Evolutionary conservation across 2,329 filamentous ascomycete species (phyloP).

Genomic region (Cercospora canescens): DNA sequence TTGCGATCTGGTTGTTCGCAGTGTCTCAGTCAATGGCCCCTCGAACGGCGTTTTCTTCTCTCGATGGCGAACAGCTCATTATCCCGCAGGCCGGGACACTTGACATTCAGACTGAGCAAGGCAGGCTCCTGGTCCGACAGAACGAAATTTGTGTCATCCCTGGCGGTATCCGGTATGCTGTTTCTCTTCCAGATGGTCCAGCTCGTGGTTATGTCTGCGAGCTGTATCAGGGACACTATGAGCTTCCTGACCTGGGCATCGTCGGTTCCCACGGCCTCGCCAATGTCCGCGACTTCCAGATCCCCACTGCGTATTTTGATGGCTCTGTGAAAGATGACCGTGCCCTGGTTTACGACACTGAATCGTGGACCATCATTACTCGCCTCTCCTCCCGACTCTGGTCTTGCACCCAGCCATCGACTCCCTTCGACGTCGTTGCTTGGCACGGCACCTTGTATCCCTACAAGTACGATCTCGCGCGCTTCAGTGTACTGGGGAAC

Average conservation of each 20-base stretch:
- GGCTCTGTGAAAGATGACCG: constrained; percentile 22
- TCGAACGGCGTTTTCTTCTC: constrained; percentile 74
- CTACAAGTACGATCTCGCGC: constrained; percentile 58
- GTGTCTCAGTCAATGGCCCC: constrained; percentile 74
- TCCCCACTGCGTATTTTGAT: constrained; percentile 58
- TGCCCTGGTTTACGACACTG: constrained; percentile 5
- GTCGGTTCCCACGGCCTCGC: constrained; percentile 66
- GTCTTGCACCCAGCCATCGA: constrained; percentile 53
- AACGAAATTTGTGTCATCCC: constrained; percentile 66
- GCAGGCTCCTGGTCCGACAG: constrained; percentile 61
- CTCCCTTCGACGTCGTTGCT: constrained; percentile 67
- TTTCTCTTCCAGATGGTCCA: constrained; percentile 58
- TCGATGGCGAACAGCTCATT: constrained; percentile 68
- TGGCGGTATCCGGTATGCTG: constrained; percentile 60
- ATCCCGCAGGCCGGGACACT: constrained; percentile 63
- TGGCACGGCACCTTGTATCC: constrained; percentile 67
- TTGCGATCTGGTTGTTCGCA: constrained; percentile 77
- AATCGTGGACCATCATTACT: constrained; percentile 17
- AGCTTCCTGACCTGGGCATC: constrained; percentile 64
- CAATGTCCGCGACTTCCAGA: constrained; percentile 63
- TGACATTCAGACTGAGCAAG: constrained; percentile 67
- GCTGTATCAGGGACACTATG: constrained; percentile 62
- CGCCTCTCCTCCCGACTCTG: constrained; percentile 14
- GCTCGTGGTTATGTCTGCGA: constrained; percentile 66
- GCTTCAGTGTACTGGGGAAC: constrained; percentile 56